Percentiles rank a stretch among this genome's conserved stretches.
Conservation (phyloP, 2,329 filamentous ascomycete genomes). For the Cadophora gregata region DNA sequence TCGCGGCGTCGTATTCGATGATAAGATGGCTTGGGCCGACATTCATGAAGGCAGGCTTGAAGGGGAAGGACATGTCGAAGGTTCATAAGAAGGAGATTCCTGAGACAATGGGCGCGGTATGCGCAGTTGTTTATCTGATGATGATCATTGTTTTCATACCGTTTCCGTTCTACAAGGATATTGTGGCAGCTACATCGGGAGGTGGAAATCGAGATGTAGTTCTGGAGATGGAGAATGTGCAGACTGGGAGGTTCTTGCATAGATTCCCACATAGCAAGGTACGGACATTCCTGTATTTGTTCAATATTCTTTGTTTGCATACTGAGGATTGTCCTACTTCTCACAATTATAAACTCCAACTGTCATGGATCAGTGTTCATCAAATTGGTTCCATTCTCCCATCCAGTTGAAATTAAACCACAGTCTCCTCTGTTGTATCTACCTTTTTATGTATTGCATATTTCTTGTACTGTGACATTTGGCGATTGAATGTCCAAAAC, state of each 20-base stretch:
- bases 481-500: too few relatives aligned
- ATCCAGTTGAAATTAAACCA: too few relatives aligned
- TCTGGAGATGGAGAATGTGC: conserved; percentile 51
- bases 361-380: too few relatives aligned
- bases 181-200: conserved; percentile 91
- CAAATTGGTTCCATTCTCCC: too few relatives aligned
- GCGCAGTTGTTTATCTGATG: conserved; percentile 89
- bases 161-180: conserved; percentile 98
- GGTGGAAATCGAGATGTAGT: conserved; percentile 91
- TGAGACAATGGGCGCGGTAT: conserved; percentile 95
- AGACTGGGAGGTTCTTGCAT: conserved; percentile 85
- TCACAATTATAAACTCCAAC: too few relatives aligned
- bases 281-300: conserved; percentile 27
- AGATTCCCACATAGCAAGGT: conserved; percentile 95
- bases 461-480: too few relatives aligned
- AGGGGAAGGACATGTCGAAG: conserved; percentile 89
- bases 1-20: conserved; percentile 80
- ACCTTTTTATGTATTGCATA: too few relatives aligned
- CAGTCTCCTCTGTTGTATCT: too few relatives aligned
- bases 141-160: conserved; percentile 91
- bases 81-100: conserved; percentile 78
- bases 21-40: conserved; percentile 92
- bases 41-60: conserved; percentile 87
- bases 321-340: background rate
- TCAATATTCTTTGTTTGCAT: background rate